phyloP scores from a whole-genome alignment of 192 early-diverging fungal species.

The Lobosporangium transversale region DNA sequence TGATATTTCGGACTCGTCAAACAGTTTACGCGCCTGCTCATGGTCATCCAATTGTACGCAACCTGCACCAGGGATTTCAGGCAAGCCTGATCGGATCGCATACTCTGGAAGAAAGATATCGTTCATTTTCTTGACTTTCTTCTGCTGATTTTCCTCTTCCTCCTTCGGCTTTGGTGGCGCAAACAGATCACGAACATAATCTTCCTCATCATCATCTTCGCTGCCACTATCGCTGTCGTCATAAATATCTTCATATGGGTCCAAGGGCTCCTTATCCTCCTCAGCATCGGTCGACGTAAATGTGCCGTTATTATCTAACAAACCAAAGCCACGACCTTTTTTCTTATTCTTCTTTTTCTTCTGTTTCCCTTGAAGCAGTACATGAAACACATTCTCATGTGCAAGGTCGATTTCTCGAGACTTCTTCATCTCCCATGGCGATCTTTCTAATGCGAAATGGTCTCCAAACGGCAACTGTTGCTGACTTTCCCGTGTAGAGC shows the following conservation, averaged over 20 bases:
- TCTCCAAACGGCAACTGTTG: slow-evolving; percentile 65
- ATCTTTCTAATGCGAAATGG: slow-evolving; percentile 61
- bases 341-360: slow-evolving; percentile 33
- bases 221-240: slow-evolving; percentile 30
- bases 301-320: no score
- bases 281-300: slow-evolving; percentile 13
- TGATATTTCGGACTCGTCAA: slow-evolving; percentile 42
- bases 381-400: slow-evolving; percentile 48
- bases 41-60: slow-evolving; percentile 21
- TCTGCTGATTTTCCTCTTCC: no score
- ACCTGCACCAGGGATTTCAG: slow-evolving; percentile 46
- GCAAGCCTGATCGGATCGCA: slow-evolving; percentile 50
- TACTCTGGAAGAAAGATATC: slow-evolving; percentile 66
- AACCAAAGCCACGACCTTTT: slow-evolving; percentile 24
- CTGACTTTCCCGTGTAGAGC: slow-evolving; percentile 53
- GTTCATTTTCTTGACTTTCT: slow-evolving; percentile 25
- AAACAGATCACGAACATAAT: slow-evolving; percentile 47
- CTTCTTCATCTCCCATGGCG: slow-evolving; percentile 68
- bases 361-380: slow-evolving; percentile 12
- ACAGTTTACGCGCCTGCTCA: slow-evolving; percentile 28
- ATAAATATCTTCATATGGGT: slow-evolving; percentile 52
- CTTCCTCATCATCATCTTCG: slow-evolving; percentile 55
- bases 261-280: slow-evolving; percentile 5
- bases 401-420: slow-evolving; percentile 58
- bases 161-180: slow-evolving; percentile 38